These are phyloP conservation scores for Geosiphon pyriformis DNA, from an alignment of 192 early-diverging fungal genomes.

Conservation along the genomic window DNA sequence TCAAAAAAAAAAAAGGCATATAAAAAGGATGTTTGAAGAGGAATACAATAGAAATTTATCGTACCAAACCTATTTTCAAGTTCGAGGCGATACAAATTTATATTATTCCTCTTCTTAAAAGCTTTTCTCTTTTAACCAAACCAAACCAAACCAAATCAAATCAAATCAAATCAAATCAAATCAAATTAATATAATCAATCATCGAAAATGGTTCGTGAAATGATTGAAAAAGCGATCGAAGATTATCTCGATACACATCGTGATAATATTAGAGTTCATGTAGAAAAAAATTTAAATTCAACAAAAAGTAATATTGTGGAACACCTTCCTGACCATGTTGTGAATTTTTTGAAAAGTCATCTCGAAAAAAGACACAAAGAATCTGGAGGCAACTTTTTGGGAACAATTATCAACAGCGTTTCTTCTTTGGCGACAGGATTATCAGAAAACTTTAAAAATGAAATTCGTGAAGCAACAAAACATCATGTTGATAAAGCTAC, in stretches of 20 bases:
- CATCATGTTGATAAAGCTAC: conserved; percentile 6
- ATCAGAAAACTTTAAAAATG: conserved; percentile 16
- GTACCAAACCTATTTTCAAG: too few species aligned
- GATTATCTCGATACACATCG: conserved; percentile 17
- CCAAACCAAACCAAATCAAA: too few species aligned
- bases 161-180: too few species aligned
- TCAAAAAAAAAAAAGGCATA: too few species aligned
- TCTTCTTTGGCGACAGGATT: neutral
- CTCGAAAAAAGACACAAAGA: conserved; percentile 7
- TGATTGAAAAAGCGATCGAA: neutral
- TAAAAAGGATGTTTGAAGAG: too few species aligned
- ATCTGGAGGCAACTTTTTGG: neutral
- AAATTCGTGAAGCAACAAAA: neutral
- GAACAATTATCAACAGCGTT: neutral
- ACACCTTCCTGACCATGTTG: conserved; percentile 6
- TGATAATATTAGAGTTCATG: neutral
- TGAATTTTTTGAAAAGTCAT: conserved; percentile 9
- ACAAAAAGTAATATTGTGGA: conserved; percentile 3
- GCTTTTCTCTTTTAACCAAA: too few species aligned
- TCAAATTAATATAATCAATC: too few species aligned
- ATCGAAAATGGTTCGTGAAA: conserved; percentile 10
- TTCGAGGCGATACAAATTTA: too few species aligned
- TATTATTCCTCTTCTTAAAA: too few species aligned
- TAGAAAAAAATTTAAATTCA: neutral
- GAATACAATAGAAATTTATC: too few species aligned